Conservation (phyloP, 768 basidiomycete genomes). For the Fibroporia radiculosa region DNA sequence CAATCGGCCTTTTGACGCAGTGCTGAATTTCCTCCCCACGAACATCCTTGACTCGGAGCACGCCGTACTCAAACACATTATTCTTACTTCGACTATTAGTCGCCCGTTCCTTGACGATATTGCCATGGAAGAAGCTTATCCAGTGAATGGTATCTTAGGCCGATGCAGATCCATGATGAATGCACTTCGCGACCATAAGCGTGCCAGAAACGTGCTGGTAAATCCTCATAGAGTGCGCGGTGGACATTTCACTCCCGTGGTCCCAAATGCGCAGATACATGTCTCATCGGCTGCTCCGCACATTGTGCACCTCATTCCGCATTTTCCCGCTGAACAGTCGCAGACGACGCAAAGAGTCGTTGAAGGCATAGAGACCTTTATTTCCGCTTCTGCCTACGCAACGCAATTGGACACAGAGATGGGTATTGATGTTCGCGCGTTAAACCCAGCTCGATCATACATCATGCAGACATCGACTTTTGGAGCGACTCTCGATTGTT, state of each 20-base stretch:
- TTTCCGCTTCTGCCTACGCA: conserved; percentile 27
- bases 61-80: conserved; percentile 29
- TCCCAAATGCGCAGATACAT: conserved; percentile 2
- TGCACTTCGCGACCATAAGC: not conserved
- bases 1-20: conserved; percentile 30
- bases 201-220: not conserved
- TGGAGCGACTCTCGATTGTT: conserved; percentile 15
- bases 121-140: not conserved
- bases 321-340: conserved; percentile 2
- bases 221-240: not conserved
- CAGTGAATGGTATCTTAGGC: not conserved
- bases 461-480: conserved; percentile 22
- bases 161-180: not conserved
- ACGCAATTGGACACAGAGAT: conserved; percentile 2
- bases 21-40: conserved; percentile 31
- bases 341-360: conserved; percentile 20
- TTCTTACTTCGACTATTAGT: conserved; percentile 32
- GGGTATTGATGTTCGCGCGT: conserved; percentile 1
- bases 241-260: not conserved
- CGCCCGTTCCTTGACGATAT: conserved; percentile 26
- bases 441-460: conserved; percentile 21
- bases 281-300: conserved; percentile 13
- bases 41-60: conserved; percentile 23
- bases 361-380: conserved; percentile 30
- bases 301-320: conserved; percentile 26